Conservation (phyloP, 306 rosid species). For the Dryas drummondii region DNA sequence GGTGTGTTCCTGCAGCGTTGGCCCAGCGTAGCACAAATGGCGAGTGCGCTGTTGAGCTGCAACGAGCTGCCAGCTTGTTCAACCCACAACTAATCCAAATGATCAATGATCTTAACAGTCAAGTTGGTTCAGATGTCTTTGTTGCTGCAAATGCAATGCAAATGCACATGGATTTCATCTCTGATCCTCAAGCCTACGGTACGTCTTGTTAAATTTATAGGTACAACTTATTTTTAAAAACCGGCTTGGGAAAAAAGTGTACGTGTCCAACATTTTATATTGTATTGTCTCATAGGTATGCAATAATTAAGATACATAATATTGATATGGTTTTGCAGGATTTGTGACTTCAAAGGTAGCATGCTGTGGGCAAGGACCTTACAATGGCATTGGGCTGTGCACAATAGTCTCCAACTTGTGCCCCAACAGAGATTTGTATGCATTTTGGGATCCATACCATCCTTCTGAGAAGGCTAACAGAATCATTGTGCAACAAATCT, state of each 20-base stretch:
- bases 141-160: conserved; percentile 53
- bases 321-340: conserved; percentile 31
- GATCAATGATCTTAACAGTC: conserved; percentile 39
- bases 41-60: conserved; percentile 54
- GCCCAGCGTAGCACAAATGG: conserved; percentile 54
- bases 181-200: conserved; percentile 62
- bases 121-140: conserved; percentile 45
- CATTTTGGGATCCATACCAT: conserved; percentile 84
- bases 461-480: conserved; percentile 69
- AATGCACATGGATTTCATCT: conserved; percentile 68
- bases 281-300: no score
- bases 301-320: no score
- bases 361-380: conserved; percentile 80
- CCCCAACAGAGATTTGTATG: conserved; percentile 61
- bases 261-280: no score
- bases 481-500: conserved; percentile 55
- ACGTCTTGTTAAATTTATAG: background rate
- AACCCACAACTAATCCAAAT: conserved; percentile 65
- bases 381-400: conserved; percentile 75
- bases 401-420: conserved; percentile 62
- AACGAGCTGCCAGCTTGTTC: conserved; percentile 60
- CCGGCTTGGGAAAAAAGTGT: no score
- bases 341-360: conserved; percentile 62
- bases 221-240: no score
- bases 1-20: conserved; percentile 72